These are phyloP conservation scores for Serendipita sp. DNA, from an alignment of 768 basidiomycete genomes.

Conservation along the genomic window DNA sequence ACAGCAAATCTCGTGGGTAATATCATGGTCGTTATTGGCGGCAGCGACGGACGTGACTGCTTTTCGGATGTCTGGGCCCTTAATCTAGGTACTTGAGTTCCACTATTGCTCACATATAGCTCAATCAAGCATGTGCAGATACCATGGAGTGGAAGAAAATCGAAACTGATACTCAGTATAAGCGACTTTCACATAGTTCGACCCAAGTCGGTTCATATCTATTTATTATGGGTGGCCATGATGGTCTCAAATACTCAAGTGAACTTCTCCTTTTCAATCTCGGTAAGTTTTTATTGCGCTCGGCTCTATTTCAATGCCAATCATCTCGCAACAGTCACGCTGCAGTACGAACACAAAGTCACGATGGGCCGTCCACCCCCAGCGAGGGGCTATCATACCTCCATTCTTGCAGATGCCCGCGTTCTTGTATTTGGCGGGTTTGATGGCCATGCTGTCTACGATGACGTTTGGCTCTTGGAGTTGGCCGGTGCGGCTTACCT, in stretches of 20 bases:
- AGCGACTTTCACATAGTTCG: conserved; percentile 68
- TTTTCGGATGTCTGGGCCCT: conserved; percentile 82
- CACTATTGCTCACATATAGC: background rate
- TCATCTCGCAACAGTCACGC: conserved; percentile 38
- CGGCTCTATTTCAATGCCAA: background rate
- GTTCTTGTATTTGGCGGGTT: conserved; percentile 76
- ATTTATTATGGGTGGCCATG: conserved; percentile 80
- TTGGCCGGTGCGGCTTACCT: conserved; percentile 77
- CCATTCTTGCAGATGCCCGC: conserved; percentile 68
- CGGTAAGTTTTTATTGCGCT: conserved; percentile 29
- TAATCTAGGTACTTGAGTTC: conserved; percentile 49
- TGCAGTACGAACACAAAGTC: conserved; percentile 65
- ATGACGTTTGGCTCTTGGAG: conserved; percentile 76
- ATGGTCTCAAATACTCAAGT: conserved; percentile 49
- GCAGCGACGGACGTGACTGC: conserved; percentile 77
- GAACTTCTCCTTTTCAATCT: conserved; percentile 78
- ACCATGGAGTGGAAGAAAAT: conserved; percentile 21
- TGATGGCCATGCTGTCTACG: conserved; percentile 42
- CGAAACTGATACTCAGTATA: conserved; percentile 25
- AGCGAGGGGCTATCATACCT: conserved; percentile 70
- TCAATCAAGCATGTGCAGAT: conserved; percentile 13
- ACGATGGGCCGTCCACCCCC: conserved; percentile 53
- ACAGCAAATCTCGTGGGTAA: conserved; percentile 75
- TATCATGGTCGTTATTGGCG: conserved; percentile 78
- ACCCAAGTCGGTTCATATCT: conserved; percentile 87